phyloP scores from a whole-genome alignment of 1,284 basidiomycete genomes.

The Rhodofomes roseus region DNA sequence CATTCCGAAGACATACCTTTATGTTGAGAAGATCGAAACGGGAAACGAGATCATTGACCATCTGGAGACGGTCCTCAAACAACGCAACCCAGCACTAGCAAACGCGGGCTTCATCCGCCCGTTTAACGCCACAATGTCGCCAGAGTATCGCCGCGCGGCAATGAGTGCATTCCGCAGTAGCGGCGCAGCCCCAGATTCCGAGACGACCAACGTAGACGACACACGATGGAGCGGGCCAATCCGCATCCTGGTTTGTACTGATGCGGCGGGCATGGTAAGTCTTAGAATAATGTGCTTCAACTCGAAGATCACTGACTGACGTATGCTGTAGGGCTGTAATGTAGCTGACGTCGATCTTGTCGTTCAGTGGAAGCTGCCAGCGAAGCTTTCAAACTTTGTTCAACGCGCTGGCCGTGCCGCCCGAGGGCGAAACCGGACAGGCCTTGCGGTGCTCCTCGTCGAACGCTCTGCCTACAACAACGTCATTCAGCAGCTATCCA shows the following conservation, averaged over 20 bases:
- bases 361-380: constrained; percentile 23
- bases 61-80: constrained; percentile 1
- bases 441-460: constrained; percentile 20
- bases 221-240: constrained; percentile 6
- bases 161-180: constrained; percentile 12
- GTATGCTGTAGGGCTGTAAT: constrained; percentile 19
- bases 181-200: neutral
- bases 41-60: constrained; percentile 20
- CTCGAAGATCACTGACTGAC: neutral
- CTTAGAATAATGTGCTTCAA: neutral
- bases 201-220: no score
- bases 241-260: constrained; percentile 19
- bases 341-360: constrained; percentile 22
- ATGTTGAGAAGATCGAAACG: constrained; percentile 16
- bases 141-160: constrained; percentile 10
- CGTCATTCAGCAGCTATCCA: neutral
- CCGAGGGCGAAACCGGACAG: constrained; percentile 8
- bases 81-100: neutral
- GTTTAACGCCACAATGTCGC: constrained; percentile 17
- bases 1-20: constrained; percentile 22
- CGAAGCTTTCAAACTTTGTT: constrained; percentile 20
- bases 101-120: constrained; percentile 8
- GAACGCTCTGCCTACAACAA: constrained; percentile 15
- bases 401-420: constrained; percentile 24
- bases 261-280: constrained; percentile 29